Evolutionary conservation across 2,329 filamentous ascomycete species (phyloP).

Genomic region (Trichophyton mentagrophytes): DNA sequence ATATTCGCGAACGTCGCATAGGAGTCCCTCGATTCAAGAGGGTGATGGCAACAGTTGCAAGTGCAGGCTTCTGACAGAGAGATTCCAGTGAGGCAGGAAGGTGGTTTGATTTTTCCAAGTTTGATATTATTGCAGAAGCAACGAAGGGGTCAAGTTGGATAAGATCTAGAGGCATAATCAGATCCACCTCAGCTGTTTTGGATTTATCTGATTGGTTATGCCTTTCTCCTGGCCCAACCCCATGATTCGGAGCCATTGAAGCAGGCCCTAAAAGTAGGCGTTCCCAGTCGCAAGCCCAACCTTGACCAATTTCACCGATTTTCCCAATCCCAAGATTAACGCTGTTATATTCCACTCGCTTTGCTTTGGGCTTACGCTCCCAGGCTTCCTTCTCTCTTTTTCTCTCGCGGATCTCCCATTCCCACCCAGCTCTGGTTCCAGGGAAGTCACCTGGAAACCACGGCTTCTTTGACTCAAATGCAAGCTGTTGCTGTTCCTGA

Average conservation of each 20-base stretch:
- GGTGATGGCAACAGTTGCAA: conserved; percentile 53
- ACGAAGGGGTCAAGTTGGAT: conserved; percentile 30
- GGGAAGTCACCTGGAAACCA: conserved; percentile 84
- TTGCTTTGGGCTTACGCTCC: conserved; percentile 68
- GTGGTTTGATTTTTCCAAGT: conserved; percentile 15
- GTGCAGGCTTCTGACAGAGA: conserved; percentile 19
- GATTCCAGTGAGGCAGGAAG: conserved; percentile 9
- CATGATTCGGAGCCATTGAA: conserved; percentile 2
- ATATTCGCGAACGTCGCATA: conserved; percentile 63
- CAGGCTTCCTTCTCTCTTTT: conserved; percentile 50
- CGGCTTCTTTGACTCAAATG: conserved; percentile 63
- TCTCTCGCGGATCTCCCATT: conserved; percentile 61
- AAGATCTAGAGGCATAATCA: conserved; percentile 20
- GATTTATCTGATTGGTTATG: neutral
- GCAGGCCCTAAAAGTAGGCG: conserved; percentile 40
- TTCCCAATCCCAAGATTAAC: conserved; percentile 60
- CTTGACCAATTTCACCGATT: conserved; percentile 70
- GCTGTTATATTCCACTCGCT: conserved; percentile 60
- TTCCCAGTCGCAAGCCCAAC: conserved; percentile 77
- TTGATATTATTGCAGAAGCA: conserved; percentile 26
- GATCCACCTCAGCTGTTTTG: conserved; percentile 7
- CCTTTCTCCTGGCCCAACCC: neutral
- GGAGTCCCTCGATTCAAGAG: conserved; percentile 60
- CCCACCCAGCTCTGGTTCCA: conserved; percentile 62
- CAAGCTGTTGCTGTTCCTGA: conserved; percentile 63